phyloP scores from a whole-genome alignment of 2,329 filamentous ascomycete species.

The Trichoderma sp. region DNA sequence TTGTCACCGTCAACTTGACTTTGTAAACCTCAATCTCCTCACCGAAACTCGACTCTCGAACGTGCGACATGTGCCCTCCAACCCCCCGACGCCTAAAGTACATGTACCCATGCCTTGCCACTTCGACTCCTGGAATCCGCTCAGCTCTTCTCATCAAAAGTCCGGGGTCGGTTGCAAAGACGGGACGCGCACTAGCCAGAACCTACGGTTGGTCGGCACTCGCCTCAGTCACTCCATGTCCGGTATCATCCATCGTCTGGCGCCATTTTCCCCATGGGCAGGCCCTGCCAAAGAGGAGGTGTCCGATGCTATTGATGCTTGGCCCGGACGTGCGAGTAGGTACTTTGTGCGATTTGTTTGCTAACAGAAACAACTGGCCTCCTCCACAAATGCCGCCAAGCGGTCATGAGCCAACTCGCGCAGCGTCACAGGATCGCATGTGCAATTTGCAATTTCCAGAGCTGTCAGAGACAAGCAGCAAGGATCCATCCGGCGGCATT shows the following conservation, averaged over 20 bases:
- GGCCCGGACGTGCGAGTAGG: background rate
- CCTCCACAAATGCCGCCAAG: constrained; percentile 1
- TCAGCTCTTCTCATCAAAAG: background rate
- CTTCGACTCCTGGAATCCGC: background rate
- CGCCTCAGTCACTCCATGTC: background rate
- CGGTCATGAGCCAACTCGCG: background rate
- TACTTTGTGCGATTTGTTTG: background rate
- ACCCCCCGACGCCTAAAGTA: background rate
- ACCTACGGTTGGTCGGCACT: constrained; percentile 8
- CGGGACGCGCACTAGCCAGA: constrained; percentile 7
- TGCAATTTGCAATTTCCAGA: background rate
- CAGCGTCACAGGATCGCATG: background rate
- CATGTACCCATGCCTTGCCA: background rate
- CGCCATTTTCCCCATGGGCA: constrained; percentile 8
- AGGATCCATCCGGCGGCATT: background rate
- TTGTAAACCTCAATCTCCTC: background rate
- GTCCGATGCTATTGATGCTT: background rate
- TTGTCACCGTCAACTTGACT: background rate
- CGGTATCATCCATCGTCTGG: background rate
- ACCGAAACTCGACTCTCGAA: background rate
- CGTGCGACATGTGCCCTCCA: background rate
- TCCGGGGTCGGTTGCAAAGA: background rate
- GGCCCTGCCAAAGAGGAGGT: background rate
- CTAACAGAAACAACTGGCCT: background rate
- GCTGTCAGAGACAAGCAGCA: background rate